These are phyloP conservation scores for Onygena corvina DNA, from an alignment of 2,329 filamentous ascomycete genomes.

Conservation along the genomic window DNA sequence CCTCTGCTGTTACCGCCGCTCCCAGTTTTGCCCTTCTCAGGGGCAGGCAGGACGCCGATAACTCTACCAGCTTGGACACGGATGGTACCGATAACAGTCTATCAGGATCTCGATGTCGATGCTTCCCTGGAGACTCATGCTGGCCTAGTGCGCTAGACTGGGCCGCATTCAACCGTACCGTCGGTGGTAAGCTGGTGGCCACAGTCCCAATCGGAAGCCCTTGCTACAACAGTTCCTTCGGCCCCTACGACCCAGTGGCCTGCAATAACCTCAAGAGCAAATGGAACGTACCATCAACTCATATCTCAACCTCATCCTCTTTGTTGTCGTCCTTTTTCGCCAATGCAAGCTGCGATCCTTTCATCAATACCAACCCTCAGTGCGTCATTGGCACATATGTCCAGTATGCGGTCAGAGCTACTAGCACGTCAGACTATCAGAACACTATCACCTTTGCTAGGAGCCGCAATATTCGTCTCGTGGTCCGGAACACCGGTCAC, in stretches of 20 bases:
- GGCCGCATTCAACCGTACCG: constrained; percentile 40
- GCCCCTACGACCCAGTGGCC: constrained; percentile 32
- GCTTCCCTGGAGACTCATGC: constrained; percentile 41
- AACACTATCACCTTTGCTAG: constrained; percentile 20
- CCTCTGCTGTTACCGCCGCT: background rate
- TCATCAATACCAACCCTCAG: background rate
- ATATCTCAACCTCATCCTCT: constrained; percentile 17
- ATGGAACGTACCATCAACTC: constrained; percentile 38
- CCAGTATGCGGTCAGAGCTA: constrained; percentile 30
- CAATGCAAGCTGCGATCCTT: constrained; percentile 3
- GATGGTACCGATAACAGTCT: no score
- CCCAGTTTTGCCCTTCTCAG: background rate
- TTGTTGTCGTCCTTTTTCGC: background rate
- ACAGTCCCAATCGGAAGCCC: constrained; percentile 42
- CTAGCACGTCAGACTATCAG: constrained; percentile 19
- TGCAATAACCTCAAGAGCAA: constrained; percentile 32
- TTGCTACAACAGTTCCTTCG: constrained; percentile 41
- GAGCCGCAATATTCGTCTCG: constrained; percentile 27
- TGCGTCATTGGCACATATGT: constrained; percentile 1
- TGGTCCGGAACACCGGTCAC: constrained; percentile 46
- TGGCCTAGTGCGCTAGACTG: constrained; percentile 42
- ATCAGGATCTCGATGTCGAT: no score
- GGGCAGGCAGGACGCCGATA: background rate
- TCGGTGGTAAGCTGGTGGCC: constrained; percentile 40
- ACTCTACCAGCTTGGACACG: no score